Conservation (phyloP, 805 yeast species). For the Starmerella riodocensis region DNA sequence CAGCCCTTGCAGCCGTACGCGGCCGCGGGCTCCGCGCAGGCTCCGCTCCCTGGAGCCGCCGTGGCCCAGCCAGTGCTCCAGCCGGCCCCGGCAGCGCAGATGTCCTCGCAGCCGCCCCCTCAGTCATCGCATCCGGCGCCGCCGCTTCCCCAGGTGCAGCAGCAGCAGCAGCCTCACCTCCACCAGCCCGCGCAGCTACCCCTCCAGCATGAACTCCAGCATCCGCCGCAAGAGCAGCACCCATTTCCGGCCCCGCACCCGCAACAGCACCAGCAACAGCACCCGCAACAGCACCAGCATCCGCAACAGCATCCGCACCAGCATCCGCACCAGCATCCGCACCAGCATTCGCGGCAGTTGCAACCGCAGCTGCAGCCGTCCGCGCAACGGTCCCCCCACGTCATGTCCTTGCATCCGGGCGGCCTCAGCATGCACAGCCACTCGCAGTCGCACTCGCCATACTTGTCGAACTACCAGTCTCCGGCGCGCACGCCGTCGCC, state of each 20-base stretch:
- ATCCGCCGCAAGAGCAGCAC: background rate
- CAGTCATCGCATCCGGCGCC: background rate
- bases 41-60: too few relatives aligned
- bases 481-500: constrained; percentile 2
- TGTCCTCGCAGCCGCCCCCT: background rate
- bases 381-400: too few relatives aligned
- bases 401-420: too few relatives aligned
- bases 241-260: background rate
- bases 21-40: too few relatives aligned
- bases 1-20: background rate
- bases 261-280: background rate
- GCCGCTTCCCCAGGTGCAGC: background rate
- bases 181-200: background rate
- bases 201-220: background rate
- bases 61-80: too few relatives aligned
- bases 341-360: too few relatives aligned
- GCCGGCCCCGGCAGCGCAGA: too few relatives aligned
- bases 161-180: background rate
- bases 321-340: too few relatives aligned
- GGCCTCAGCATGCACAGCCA: too few relatives aligned
- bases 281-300: too few relatives aligned
- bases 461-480: background rate
- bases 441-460: background rate
- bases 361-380: too few relatives aligned
- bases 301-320: too few relatives aligned